Conservation (phyloP, 228 moss, liverwort and hornwort genomes). For the Sphagnum fallax region DNA sequence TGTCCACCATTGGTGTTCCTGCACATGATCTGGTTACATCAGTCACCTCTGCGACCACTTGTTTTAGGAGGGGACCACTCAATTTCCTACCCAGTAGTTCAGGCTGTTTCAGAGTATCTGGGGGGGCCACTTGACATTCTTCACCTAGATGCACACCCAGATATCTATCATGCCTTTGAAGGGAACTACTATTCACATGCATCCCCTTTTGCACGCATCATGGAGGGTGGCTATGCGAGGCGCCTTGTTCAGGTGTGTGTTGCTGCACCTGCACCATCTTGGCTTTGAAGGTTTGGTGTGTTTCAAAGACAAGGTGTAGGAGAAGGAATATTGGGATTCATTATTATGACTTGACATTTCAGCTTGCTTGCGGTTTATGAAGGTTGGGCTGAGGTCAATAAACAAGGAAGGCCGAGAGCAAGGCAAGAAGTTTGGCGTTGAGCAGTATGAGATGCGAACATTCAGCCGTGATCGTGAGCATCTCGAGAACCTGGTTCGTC, state of each 20-base stretch:
- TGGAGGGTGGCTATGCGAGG: constrained; percentile 85
- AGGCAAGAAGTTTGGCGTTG: constrained; percentile 85
- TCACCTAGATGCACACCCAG: constrained; percentile 95
- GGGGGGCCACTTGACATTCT: constrained; percentile 88
- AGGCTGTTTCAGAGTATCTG: constrained; percentile 77
- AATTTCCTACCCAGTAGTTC: constrained; percentile 78
- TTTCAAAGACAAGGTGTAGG: no score
- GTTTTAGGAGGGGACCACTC: constrained; percentile 96
- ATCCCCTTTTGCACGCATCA: constrained; percentile 91
- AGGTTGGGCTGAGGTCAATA: constrained; percentile 82
- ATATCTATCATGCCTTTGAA: constrained; percentile 85
- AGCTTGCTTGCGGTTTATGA: background rate
- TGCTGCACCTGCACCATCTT: background rate
- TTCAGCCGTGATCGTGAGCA: constrained; percentile 60
- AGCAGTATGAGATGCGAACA: constrained; percentile 92
- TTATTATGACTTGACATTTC: background rate
- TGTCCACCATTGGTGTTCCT: background rate
- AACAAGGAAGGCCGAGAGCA: constrained; percentile 91
- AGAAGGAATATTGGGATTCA: background rate
- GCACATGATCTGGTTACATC: background rate
- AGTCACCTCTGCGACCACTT: constrained; percentile 73
- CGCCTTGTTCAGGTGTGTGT: constrained; percentile 61
- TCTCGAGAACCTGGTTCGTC: constrained; percentile 45
- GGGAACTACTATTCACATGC: constrained; percentile 92
- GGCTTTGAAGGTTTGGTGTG: background rate